Evolutionary conservation across 140 eudicot species (phyloP).

Genomic region (Stevia rebaudiana): DNA sequence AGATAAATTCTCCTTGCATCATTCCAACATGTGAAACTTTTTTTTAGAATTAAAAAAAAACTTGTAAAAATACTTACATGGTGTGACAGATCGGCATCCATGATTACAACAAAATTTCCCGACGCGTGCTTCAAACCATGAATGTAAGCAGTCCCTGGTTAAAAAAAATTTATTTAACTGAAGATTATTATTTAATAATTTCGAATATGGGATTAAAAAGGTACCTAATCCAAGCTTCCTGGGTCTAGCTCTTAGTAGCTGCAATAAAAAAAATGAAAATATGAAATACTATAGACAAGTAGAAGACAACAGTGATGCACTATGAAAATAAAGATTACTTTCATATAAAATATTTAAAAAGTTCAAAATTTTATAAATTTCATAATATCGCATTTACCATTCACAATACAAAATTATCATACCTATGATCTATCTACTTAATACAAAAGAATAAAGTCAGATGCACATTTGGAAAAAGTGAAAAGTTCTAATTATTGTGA

Average conservation of each 20-base stretch:
- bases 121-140: conserved; percentile 93
- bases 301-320: neutral
- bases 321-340: neutral
- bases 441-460: neutral
- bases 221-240: conserved; percentile 93
- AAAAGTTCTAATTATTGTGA: too few species aligned
- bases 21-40: neutral
- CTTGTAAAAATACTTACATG: conserved; percentile 71
- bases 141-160: conserved; percentile 80
- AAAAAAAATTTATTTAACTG: conserved; percentile 11
- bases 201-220: neutral
- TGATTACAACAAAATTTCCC: conserved; percentile 80
- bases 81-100: conserved; percentile 96
- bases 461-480: neutral
- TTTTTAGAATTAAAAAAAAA: neutral
- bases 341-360: neutral
- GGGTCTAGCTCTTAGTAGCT: conserved; percentile 78
- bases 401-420: neutral
- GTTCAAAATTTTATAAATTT: neutral
- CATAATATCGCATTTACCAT: neutral
- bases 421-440: neutral
- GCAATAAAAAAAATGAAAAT: conserved; percentile 25
- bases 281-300: neutral
- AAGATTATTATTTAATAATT: neutral
- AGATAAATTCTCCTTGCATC: neutral